A percentile compares a stretch with the other conserved stretches of the same genome.
phyloP scores from a whole-genome alignment of 202 grass and related monocot genomes.

The Elaeis oleifera region DNA sequence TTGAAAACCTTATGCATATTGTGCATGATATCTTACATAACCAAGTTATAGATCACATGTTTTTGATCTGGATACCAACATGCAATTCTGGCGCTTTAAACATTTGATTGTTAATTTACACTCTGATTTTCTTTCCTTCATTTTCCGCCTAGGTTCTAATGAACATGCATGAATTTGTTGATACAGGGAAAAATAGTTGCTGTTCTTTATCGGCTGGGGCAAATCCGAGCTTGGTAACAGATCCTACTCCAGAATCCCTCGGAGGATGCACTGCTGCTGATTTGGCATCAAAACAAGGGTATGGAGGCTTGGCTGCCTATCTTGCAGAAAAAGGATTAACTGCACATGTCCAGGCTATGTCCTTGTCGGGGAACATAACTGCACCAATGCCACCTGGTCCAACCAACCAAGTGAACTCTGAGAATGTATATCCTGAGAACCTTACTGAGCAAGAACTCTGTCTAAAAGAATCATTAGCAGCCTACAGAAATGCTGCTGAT shows the following conservation, averaged over 20 bases:
- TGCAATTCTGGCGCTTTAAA: too few species aligned
- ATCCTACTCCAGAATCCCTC: constrained; percentile 50
- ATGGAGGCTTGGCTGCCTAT: constrained; percentile 86
- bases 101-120: too few species aligned
- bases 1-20: too few species aligned
- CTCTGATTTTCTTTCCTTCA: too few species aligned
- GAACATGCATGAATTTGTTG: constrained; percentile 7
- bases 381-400: constrained; percentile 13
- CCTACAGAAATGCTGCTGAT: constrained; percentile 90
- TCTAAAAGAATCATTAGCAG: constrained; percentile 88
- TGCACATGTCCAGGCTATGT: constrained; percentile 86
- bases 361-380: constrained; percentile 39
- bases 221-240: constrained; percentile 92
- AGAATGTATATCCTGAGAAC: constrained; percentile 36
- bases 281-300: constrained; percentile 66
- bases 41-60: too few species aligned
- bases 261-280: constrained; percentile 74
- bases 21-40: too few species aligned
- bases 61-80: too few species aligned
- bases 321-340: constrained; percentile 75
- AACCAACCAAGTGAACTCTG: constrained; percentile 23
- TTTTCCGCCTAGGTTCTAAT: too few species aligned
- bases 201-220: constrained; percentile 83
- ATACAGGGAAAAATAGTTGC: constrained; percentile 82
- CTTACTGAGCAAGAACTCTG: constrained; percentile 93